Percentiles rank a stretch among this genome's conserved stretches.
Evolutionary conservation across 1,284 basidiomycete genomes (phyloP).

Genomic region (Ganoderma sinense): DNA sequence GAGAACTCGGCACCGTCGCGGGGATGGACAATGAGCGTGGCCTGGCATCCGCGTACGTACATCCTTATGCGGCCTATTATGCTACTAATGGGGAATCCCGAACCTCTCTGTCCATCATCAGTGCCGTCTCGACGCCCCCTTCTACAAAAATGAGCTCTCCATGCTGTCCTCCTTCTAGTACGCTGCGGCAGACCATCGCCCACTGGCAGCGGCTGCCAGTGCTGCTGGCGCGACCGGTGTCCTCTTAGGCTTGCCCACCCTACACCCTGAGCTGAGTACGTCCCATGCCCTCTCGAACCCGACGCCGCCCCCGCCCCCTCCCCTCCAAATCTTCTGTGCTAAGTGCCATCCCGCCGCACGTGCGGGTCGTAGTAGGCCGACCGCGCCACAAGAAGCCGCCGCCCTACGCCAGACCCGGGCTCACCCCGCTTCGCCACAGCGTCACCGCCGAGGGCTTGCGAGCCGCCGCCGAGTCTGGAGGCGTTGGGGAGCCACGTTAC

Average conservation of each 20-base stretch:
- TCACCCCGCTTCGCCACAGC: background rate
- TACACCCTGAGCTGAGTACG: background rate
- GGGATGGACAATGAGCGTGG: background rate
- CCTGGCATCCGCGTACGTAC: background rate
- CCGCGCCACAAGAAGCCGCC: background rate
- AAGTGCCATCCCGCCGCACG: background rate
- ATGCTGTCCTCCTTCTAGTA: background rate
- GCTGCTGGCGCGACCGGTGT: background rate
- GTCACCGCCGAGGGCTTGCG: background rate
- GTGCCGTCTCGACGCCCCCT: background rate
- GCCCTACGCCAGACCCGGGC: background rate
- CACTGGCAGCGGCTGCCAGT: background rate
- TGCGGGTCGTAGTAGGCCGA: background rate
- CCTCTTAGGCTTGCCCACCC: background rate
- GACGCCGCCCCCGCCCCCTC: background rate
- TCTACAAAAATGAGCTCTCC: background rate
- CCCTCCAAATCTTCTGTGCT: background rate
- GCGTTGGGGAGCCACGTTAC: background rate
- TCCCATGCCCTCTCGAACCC: background rate
- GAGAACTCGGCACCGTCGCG: background rate
- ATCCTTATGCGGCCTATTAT: background rate
- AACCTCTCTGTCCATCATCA: background rate
- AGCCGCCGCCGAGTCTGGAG: background rate
- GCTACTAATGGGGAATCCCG: background rate
- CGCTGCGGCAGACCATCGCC: background rate